A percentile compares a stretch with the other conserved stretches of the same genome.
These are phyloP conservation scores for Bryum argenteum DNA, from an alignment of 225 moss, liverwort and hornwort genomes.

Conservation along the genomic window DNA sequence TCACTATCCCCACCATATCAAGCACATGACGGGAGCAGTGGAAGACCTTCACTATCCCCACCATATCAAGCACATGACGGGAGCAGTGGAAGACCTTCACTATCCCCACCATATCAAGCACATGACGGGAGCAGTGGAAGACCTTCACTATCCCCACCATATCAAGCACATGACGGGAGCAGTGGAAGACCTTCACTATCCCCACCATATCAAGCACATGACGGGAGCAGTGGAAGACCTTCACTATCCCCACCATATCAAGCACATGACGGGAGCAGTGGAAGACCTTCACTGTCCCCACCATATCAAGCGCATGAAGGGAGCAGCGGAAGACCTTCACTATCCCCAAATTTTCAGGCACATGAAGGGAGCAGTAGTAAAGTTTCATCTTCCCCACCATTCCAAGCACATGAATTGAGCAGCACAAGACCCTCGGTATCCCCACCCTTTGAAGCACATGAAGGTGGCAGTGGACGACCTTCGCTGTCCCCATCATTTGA, in stretches of 20 bases:
- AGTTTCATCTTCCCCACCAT: too few species aligned
- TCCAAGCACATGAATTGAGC: too few species aligned
- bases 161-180: conserved; percentile 7
- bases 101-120: too few species aligned
- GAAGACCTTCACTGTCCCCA: neutral
- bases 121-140: too few species aligned
- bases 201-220: too few species aligned
- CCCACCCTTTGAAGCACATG: neutral
- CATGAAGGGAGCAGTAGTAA: conserved; percentile 1
- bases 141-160: too few species aligned
- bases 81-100: neutral
- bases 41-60: too few species aligned
- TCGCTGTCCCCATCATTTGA: neutral
- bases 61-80: conserved; percentile 7
- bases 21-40: too few species aligned
- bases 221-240: too few species aligned
- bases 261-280: conserved; percentile 1
- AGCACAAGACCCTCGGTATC: neutral
- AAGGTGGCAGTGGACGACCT: neutral
- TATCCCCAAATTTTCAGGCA: neutral
- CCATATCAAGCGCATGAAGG: too few species aligned
- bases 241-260: neutral
- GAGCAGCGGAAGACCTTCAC: too few species aligned
- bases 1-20: too few species aligned
- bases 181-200: neutral